Percentiles rank a stretch among this genome's conserved stretches.
These are phyloP conservation scores for Colletotrichum destructivum DNA, from an alignment of 2,329 filamentous ascomycete species.

Conservation along the genomic window DNA sequence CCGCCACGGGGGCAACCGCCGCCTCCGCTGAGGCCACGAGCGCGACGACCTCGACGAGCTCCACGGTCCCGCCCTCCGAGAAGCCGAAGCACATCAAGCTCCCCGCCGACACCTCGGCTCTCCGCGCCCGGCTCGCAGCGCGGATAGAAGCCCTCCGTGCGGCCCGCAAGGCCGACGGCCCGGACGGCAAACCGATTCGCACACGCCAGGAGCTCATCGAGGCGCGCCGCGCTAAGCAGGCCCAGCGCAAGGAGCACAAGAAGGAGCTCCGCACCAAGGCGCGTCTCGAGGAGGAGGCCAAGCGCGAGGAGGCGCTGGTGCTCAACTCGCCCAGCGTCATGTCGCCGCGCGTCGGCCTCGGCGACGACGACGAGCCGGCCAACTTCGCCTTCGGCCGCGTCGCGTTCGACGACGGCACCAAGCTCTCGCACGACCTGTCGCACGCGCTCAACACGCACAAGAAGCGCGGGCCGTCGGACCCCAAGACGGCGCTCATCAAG, in stretches of 20 bases:
- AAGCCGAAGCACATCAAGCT: slow-evolving; percentile 78
- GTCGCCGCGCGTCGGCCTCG: slow-evolving; percentile 67
- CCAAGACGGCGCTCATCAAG: slow-evolving; percentile 87
- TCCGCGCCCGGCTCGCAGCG: slow-evolving; percentile 84
- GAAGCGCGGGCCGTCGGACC: slow-evolving; percentile 87
- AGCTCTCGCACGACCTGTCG: slow-evolving; percentile 81
- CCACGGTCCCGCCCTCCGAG: slow-evolving; percentile 71
- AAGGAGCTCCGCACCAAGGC: slow-evolving; percentile 85
- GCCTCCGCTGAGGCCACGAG: slow-evolving; percentile 64
- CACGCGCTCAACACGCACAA: slow-evolving; percentile 69
- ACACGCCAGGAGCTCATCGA: slow-evolving; percentile 95
- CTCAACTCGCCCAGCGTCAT: slow-evolving; percentile 74
- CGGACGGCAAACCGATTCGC: slow-evolving; percentile 84
- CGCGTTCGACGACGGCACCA: slow-evolving; percentile 89
- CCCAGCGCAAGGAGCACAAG: slow-evolving; percentile 88
- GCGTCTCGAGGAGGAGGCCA: slow-evolving; percentile 83
- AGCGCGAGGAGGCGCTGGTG: slow-evolving; percentile 74
- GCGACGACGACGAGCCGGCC: slow-evolving; percentile 53
- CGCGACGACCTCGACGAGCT: slow-evolving; percentile 78
- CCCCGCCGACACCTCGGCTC: slow-evolving; percentile 79
- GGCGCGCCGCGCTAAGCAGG: slow-evolving; percentile 87
- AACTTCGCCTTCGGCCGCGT: slow-evolving; percentile 93
- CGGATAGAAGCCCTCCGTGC: slow-evolving; percentile 89
- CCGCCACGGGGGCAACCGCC: slow-evolving; percentile 58
- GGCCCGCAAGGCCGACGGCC: slow-evolving; percentile 87